Conservation (phyloP, 2,329 filamentous ascomycete species). For the Ophiostoma perfectum region DNA sequence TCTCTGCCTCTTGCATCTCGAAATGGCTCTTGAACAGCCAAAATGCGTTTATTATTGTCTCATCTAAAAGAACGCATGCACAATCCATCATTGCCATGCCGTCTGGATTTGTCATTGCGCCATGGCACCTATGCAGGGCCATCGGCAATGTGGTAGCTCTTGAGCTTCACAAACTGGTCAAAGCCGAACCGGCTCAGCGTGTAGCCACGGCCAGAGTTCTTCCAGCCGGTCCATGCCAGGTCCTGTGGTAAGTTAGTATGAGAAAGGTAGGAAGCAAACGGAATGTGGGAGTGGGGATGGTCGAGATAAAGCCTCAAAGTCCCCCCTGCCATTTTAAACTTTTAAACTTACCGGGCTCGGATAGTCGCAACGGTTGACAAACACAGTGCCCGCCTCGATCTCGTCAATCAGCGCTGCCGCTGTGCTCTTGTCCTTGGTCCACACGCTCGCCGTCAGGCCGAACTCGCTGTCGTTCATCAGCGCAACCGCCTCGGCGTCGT, state of each 20-base stretch:
- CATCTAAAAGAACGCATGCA: background rate
- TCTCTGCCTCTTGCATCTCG: too few species aligned
- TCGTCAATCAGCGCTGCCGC: slow-evolving; percentile 72
- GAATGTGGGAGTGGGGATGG: too few species aligned
- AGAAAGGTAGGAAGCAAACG: slow-evolving; percentile 12
- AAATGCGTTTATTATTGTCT: background rate
- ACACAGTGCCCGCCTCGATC: slow-evolving; percentile 90
- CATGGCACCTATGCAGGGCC: slow-evolving; percentile 40
- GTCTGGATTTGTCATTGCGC: background rate
- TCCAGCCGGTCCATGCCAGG: slow-evolving; percentile 96
- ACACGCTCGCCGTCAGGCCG: slow-evolving; percentile 91
- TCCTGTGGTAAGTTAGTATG: slow-evolving; percentile 50
- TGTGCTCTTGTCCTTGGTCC: slow-evolving; percentile 78
- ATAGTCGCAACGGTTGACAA: slow-evolving; percentile 91
- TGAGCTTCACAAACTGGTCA: slow-evolving; percentile 92
- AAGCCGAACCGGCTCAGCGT: slow-evolving; percentile 87
- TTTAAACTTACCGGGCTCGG: slow-evolving; percentile 70
- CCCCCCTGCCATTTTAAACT: too few species aligned
- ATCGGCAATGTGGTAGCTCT: slow-evolving; percentile 92
- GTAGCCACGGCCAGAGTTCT: slow-evolving; percentile 88
- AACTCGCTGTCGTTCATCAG: slow-evolving; percentile 96
- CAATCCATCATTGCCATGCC: background rate
- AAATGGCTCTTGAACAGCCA: too few species aligned
- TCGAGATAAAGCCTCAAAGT: too few species aligned
- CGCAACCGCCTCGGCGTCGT: slow-evolving; percentile 72